phyloP scores from a whole-genome alignment of 495 filamentous ascomycete genomes.

The Penicillium silybi region DNA sequence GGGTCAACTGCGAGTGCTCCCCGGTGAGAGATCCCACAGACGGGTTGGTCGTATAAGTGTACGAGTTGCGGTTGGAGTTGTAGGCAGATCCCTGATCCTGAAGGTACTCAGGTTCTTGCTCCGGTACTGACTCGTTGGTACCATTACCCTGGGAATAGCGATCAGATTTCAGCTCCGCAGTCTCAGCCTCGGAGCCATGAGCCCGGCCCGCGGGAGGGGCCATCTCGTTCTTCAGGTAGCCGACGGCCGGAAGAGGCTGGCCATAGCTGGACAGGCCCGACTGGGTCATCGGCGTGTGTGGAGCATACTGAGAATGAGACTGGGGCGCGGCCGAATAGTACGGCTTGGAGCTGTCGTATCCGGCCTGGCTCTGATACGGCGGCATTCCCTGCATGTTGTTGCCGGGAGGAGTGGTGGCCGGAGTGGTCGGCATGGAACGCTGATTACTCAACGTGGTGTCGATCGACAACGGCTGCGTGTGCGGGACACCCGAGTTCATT shows the following conservation, averaged over 20 bases:
- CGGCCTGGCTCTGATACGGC: constrained; percentile 63
- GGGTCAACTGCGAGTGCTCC: constrained; percentile 77
- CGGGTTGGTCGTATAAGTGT: constrained; percentile 66
- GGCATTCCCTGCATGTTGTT: constrained; percentile 72
- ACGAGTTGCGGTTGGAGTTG: constrained; percentile 63
- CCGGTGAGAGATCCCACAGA: constrained; percentile 60
- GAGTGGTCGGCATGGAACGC: constrained; percentile 89
- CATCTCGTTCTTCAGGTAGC: constrained; percentile 91
- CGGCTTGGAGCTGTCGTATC: constrained; percentile 72
- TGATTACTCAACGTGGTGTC: constrained; percentile 77
- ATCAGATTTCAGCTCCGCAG: constrained; percentile 64
- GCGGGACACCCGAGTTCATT: constrained; percentile 60
- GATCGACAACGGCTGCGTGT: constrained; percentile 73
- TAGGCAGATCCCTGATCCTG: constrained; percentile 63
- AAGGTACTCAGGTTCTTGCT: constrained; percentile 79
- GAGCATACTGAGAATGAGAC: constrained; percentile 65
- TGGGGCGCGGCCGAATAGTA: constrained; percentile 75
- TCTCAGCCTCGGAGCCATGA: constrained; percentile 53
- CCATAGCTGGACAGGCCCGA: constrained; percentile 70
- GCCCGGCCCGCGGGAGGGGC: constrained; percentile 71
- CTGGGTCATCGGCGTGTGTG: constrained; percentile 57
- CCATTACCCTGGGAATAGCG: constrained; percentile 51
- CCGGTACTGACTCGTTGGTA: constrained; percentile 68
- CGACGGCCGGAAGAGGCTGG: constrained; percentile 47
- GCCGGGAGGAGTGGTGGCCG: constrained; percentile 89